Percentiles rank a stretch among this genome's conserved stretches.
Conservation (phyloP, 2,329 filamentous ascomycete species). For the Pseudogymnoascus sp. region DNA sequence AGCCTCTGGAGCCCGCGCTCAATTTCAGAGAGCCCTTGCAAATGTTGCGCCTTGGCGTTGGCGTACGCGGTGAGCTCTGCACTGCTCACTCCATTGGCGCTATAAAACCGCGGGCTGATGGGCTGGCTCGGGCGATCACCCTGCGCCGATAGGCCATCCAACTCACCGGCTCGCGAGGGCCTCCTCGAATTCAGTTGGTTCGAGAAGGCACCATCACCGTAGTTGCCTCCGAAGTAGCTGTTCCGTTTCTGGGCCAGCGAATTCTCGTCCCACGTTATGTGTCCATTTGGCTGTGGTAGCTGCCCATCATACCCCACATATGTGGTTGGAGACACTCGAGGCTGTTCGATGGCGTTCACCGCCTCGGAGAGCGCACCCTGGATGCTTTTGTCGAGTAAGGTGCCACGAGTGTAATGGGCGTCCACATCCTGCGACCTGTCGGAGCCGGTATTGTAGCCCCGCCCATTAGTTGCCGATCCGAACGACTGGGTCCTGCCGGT, state of each 20-base stretch:
- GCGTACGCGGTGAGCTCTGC: constrained; percentile 21
- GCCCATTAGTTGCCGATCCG: constrained; percentile 36
- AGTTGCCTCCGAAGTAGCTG: background rate
- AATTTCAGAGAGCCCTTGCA: constrained; percentile 13
- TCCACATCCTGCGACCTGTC: background rate
- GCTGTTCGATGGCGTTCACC: background rate
- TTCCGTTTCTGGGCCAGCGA: background rate
- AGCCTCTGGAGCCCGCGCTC: constrained; percentile 23
- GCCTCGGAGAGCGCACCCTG: background rate
- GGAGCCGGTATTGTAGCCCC: constrained; percentile 21
- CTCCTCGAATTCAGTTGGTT: background rate
- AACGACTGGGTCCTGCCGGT: constrained; percentile 39
- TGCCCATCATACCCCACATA: background rate
- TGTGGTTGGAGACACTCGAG: background rate
- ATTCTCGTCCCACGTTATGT: background rate
- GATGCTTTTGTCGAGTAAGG: background rate
- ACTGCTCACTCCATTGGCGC: background rate
- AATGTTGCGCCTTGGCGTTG: constrained; percentile 17
- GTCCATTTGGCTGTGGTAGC: background rate
- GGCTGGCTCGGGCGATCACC: background rate
- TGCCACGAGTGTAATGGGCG: background rate
- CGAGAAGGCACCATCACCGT: background rate
- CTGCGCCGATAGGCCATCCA: background rate
- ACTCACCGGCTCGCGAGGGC: background rate
- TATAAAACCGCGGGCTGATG: background rate